phyloP scores from a whole-genome alignment of 305 asterid species.

The Fraxinus paxiana region DNA sequence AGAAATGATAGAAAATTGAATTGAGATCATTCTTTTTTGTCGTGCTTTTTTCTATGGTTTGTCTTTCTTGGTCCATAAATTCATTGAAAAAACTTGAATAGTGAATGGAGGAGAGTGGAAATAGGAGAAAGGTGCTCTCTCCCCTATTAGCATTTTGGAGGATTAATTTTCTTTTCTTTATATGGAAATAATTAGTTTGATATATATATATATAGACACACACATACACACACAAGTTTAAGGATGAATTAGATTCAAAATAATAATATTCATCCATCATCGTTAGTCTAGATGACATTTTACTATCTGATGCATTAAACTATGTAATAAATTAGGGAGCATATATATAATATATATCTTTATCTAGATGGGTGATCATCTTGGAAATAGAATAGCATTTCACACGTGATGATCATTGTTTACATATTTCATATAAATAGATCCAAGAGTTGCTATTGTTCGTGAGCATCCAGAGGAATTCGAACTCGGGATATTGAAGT shows the following conservation, averaged over 20 bases:
- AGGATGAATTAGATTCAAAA: background rate
- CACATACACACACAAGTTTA: no score
- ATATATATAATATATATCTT: no score
- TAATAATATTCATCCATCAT: background rate
- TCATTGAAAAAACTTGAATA: conserved; percentile 11
- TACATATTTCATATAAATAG: background rate
- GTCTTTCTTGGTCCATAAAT: conserved; percentile 4
- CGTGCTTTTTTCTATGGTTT: background rate
- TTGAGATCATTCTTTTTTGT: background rate
- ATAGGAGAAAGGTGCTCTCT: background rate
- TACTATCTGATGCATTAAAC: background rate
- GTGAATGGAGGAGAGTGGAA: conserved; percentile 31
- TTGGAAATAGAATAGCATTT: background rate
- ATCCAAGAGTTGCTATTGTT: background rate
- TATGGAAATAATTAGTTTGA: background rate
- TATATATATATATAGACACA: no score
- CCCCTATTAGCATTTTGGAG: background rate
- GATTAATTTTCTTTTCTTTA: background rate
- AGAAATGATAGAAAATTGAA: background rate
- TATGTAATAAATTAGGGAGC: no score
- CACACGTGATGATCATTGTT: background rate
- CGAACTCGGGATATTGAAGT: background rate
- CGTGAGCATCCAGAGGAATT: background rate
- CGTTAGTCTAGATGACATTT: background rate
- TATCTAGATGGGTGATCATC: no score